Conservation (phyloP, 148 eudicot genomes). For the Heliosperma pusillum region DNA sequence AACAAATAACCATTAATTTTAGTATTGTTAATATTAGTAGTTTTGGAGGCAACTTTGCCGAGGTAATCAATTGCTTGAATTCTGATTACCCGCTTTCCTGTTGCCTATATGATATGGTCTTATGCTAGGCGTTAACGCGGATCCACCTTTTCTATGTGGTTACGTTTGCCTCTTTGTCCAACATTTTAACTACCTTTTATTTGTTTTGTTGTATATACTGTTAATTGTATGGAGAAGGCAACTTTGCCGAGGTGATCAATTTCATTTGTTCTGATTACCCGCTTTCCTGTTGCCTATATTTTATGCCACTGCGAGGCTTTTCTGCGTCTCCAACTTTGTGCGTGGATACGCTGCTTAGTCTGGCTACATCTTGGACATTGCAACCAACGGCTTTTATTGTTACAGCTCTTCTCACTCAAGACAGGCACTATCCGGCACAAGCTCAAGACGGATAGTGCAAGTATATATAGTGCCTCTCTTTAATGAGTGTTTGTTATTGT, state of each 20-base stretch:
- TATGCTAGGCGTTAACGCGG: not conserved
- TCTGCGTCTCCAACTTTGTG: not conserved
- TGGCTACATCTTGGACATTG: constrained; percentile 6
- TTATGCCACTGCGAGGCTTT: not conserved
- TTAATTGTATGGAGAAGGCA: not conserved
- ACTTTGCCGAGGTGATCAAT: constrained; percentile 29
- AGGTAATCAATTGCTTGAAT: constrained; percentile 19
- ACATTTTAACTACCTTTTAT: not conserved
- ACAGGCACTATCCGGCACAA: no score
- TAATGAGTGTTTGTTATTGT: no score
- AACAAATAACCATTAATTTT: no score
- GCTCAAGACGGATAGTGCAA: no score
- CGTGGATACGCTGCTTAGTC: not conserved
- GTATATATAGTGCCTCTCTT: no score
- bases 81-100: constrained; percentile 27
- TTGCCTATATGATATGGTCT: constrained; percentile 18
- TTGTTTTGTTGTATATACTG: no score
- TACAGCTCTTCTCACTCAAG: no score
- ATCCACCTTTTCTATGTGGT: not conserved
- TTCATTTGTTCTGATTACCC: constrained; percentile 15
- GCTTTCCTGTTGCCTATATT: constrained; percentile 27
- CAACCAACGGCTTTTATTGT: no score
- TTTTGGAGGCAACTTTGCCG: constrained; percentile 19
- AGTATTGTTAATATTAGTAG: no score
- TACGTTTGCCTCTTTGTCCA: constrained; percentile 6